Evolutionary conservation across 2,329 filamentous ascomycete genomes (phyloP).

Genomic region (Phialocephala sp.): DNA sequence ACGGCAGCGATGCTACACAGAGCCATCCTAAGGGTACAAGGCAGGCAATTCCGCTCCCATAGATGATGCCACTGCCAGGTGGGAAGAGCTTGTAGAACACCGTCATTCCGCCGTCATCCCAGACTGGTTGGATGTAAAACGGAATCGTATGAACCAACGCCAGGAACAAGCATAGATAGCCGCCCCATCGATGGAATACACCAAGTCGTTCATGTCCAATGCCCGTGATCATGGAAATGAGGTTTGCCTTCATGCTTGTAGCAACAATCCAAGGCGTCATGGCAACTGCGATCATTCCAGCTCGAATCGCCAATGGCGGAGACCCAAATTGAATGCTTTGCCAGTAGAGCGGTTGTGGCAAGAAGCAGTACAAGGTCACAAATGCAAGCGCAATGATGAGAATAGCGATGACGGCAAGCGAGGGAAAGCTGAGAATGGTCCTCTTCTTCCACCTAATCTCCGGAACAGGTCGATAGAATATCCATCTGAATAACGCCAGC

Average conservation of each 20-base stretch:
- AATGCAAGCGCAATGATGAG: slow-evolving; percentile 73
- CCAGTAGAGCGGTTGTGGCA: slow-evolving; percentile 90
- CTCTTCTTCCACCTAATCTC: slow-evolving; percentile 71
- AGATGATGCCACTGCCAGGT: slow-evolving; percentile 70
- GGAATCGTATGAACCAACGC: slow-evolving; percentile 85
- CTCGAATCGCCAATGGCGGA: slow-evolving; percentile 82
- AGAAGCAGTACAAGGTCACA: slow-evolving; percentile 80
- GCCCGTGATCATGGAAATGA: slow-evolving; percentile 83
- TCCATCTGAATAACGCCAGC: slow-evolving; percentile 82
- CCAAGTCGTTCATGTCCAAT: slow-evolving; percentile 93
- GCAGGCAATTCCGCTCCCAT: slow-evolving; percentile 84
- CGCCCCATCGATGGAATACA: slow-evolving; percentile 90
- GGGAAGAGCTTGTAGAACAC: slow-evolving; percentile 75
- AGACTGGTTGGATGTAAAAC: slow-evolving; percentile 88
- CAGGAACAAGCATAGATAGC: slow-evolving; percentile 83
- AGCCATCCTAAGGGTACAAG: slow-evolving; percentile 83
- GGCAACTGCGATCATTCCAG: slow-evolving; percentile 91
- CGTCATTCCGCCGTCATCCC: slow-evolving; percentile 75
- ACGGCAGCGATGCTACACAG: slow-evolving; percentile 81
- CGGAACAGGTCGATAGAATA: slow-evolving; percentile 88
- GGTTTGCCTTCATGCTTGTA: slow-evolving; percentile 88
- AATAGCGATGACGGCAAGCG: slow-evolving; percentile 72
- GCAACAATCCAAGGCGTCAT: slow-evolving; percentile 93
- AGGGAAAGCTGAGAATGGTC: slow-evolving; percentile 76
- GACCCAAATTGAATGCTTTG: slow-evolving; percentile 85